These are phyloP conservation scores for Salix viminalis DNA, from an alignment of 345 rosid species.

Conservation along the genomic window DNA sequence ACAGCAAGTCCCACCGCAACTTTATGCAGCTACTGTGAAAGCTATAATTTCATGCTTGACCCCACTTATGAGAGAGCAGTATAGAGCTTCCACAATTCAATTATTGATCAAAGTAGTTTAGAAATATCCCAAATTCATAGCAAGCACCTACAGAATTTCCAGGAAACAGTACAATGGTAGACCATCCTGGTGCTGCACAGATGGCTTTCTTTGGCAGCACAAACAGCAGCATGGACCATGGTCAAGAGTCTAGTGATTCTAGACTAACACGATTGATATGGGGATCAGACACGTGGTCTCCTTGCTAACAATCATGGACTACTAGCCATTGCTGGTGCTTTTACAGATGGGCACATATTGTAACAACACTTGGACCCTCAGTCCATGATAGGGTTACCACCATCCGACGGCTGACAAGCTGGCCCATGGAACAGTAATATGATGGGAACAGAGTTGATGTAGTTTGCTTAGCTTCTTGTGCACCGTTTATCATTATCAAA, in stretches of 20 bases:
- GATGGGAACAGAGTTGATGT: not conserved
- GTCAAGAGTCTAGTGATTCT: not conserved
- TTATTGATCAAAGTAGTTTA: not conserved
- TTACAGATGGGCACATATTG: not conserved
- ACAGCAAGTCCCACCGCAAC: not conserved
- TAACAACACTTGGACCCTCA: not conserved
- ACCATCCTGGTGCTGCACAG: slow-evolving; percentile 24
- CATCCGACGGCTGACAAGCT: not conserved
- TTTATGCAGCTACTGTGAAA: not conserved
- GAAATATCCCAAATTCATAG: not conserved
- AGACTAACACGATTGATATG: not conserved
- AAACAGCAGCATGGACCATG: not conserved
- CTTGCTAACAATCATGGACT: not conserved
- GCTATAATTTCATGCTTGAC: not conserved
- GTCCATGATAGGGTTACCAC: not conserved
- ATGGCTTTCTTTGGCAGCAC: slow-evolving; percentile 12
- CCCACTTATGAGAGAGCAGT: not conserved
- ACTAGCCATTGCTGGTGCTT: slow-evolving; percentile 3
- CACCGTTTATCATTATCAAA: not conserved
- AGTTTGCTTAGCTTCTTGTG: not conserved
- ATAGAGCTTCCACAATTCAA: not conserved
- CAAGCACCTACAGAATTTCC: slow-evolving; percentile 9
- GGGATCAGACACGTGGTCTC: not conserved
- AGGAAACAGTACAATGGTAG: not conserved
- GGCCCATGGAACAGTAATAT: not conserved